These are phyloP conservation scores for Paramecium tetraurelia DNA, from an alignment of 73 alveolate genomes.

Conservation along the genomic window DNA sequence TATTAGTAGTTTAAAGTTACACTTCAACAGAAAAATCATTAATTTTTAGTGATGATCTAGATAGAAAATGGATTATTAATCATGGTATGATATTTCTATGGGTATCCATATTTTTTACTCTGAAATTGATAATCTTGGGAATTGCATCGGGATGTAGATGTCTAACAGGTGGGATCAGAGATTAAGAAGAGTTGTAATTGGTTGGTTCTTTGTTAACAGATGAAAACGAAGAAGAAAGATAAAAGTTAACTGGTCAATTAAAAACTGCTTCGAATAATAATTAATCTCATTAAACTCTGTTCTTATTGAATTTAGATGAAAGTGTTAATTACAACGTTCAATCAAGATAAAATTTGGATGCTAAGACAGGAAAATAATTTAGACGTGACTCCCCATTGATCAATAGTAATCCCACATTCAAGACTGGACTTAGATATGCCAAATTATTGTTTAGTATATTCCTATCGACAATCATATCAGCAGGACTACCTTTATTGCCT, in stretches of 20 bases:
- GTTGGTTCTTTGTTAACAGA: not conserved
- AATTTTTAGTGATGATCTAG: conserved; percentile 20
- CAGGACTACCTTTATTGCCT: not conserved
- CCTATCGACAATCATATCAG: not conserved
- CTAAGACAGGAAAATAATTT: not conserved
- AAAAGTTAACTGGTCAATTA: not conserved
- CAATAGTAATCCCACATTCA: not conserved
- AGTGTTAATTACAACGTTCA: not conserved
- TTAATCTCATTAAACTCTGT: not conserved
- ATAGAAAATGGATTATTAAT: conserved; percentile 33
- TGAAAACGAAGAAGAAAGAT: conserved; percentile 24
- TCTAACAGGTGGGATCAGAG: not conserved
- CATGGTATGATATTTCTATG: not conserved
- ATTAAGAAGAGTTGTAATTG: not conserved
- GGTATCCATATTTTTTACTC: not conserved
- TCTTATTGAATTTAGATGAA: not conserved
- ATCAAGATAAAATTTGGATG: not conserved
- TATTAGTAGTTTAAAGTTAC: not conserved
- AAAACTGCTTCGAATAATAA: not conserved
- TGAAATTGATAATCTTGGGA: not conserved
- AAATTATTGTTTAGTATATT: not conserved
- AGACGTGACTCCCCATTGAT: not conserved
- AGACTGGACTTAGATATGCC: not conserved
- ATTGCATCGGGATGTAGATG: not conserved
- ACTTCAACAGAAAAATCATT: not conserved